Evolutionary conservation across 805 yeast species (phyloP).

Genomic region (Candida quercuum): DNA sequence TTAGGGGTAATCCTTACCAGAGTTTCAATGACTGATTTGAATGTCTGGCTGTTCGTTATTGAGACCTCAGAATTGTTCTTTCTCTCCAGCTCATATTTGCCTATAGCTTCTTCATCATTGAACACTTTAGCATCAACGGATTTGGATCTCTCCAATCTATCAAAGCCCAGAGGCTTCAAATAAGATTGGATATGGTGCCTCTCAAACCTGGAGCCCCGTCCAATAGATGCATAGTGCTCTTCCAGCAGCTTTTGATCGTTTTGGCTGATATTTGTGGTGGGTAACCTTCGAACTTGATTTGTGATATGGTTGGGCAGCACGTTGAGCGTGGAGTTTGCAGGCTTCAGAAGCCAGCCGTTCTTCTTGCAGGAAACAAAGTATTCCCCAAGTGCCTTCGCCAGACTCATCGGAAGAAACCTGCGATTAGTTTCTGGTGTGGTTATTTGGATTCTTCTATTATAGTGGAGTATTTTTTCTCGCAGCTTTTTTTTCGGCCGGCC

Average conservation of each 20-base stretch:
- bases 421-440: no score
- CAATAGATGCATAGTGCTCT: slow-evolving; percentile 18
- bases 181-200: slow-evolving; percentile 23
- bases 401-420: no score
- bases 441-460: no score
- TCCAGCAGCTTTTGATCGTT: slow-evolving; percentile 4
- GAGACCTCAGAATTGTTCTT: neutral
- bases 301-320: slow-evolving; percentile 2
- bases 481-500: neutral
- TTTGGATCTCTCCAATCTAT: slow-evolving; percentile 22
- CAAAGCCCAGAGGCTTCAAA: slow-evolving; percentile 23
- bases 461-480: no score
- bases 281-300: neutral
- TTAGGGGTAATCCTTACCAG: slow-evolving; percentile 22
- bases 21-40: slow-evolving; percentile 19
- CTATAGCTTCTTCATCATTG: slow-evolving; percentile 15
- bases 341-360: slow-evolving; percentile 8
- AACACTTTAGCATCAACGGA: slow-evolving; percentile 9
- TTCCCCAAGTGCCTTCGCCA: slow-evolving; percentile 4
- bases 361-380: slow-evolving; percentile 7
- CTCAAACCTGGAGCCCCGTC: slow-evolving; percentile 26
- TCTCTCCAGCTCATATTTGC: slow-evolving; percentile 1
- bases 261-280: neutral
- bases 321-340: neutral
- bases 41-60: slow-evolving; percentile 14